Base-by-base conservation (phyloP, 768 basidiomycete species). In the Roridomyces roridus region DNA sequence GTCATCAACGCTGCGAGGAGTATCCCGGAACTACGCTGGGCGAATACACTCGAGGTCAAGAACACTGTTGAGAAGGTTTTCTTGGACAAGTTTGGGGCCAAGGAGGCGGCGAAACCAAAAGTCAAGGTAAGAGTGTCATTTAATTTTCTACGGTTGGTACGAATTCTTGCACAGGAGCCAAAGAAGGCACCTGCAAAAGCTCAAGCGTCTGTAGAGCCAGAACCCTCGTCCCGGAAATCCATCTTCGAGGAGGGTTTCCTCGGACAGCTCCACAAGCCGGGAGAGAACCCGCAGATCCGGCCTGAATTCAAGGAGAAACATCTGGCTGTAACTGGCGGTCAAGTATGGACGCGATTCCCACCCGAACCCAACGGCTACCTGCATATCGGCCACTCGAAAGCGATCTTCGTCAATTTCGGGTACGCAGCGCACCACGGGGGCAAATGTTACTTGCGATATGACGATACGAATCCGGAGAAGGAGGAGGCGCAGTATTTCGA, bases 331-430 rank as follows among this genome's bases (percentile, higher is more conserved):
- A 98, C 97, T 0, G 84, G 82, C 14, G 92, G 94, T 8, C 77
- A 84, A 46, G 96, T 98, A 5, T 89, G 88, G 77, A 99, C 97
- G 11, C 92, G 97, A 35, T 99, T 99, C 75, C 97, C 97, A 23
- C 97, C 97, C 2, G 97, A 99, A 74, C 97, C 97, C 4, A 99
- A 99, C 69, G 97, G 97, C 12, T 98, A 84, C 74, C 81, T 98
- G 36, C 97, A 94, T 66, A 89, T 94, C 63, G 96, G 96, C 3
- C 97, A 99, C 68, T 98, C 96, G 46, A 99, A 99, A 70, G 96
- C 97, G 3, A 98, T 99, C 67, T 96, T 97, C 66, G 88, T 98
- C 59, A 92, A 96, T 72, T 99, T 98, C 71, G 97, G 97, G n/a
- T 99, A 94, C 69, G 97, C 97, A 29, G 94, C 94, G 14, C 86